These are phyloP conservation scores for Fusarium siculi DNA, from an alignment of 2,329 filamentous ascomycete genomes.

Conservation along the genomic window DNA sequence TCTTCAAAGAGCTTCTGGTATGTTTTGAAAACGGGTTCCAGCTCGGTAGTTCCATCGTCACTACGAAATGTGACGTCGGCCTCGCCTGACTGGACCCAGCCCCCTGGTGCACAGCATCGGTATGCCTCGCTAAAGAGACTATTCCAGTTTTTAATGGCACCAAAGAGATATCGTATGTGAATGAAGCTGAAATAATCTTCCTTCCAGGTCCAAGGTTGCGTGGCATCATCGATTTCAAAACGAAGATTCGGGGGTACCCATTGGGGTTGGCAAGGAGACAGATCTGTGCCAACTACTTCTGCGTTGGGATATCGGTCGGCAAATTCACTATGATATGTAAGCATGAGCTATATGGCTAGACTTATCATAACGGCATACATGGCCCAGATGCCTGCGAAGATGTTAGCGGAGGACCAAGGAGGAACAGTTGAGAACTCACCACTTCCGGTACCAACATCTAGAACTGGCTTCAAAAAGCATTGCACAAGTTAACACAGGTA, in stretches of 20 bases:
- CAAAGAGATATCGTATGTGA: neutral
- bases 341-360: fast-evolving
- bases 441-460: constrained; percentile 3
- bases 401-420: fast-evolving
- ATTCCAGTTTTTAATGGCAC: neutral
- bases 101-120: neutral
- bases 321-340: neutral
- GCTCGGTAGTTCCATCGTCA: neutral
- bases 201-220: neutral
- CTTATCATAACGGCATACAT: neutral
- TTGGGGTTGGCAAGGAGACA: neutral
- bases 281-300: neutral
- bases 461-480: neutral
- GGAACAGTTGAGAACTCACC: neutral
- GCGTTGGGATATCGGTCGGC: neutral
- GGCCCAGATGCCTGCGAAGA: neutral
- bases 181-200: neutral
- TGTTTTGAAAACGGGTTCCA: neutral
- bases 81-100: neutral
- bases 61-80: neutral
- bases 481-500: fast-evolving
- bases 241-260: neutral
- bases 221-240: neutral
- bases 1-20: constrained; percentile 1
- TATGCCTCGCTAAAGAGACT: neutral